phyloP scores from a whole-genome alignment of 2,329 filamentous ascomycete species.

The Aureobasidium namibiae region DNA sequence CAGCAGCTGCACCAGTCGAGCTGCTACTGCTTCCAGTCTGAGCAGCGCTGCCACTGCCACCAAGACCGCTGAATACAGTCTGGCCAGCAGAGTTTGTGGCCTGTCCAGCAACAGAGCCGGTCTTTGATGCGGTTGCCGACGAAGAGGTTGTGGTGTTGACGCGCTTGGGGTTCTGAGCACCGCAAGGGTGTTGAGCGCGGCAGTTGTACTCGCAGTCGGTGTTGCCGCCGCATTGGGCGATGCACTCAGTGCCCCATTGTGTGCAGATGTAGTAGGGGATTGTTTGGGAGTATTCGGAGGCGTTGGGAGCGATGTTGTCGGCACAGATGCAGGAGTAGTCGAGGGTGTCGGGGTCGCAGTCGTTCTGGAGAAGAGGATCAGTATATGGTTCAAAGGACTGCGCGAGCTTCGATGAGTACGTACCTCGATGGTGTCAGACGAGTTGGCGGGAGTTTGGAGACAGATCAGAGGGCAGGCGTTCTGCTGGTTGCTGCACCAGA shows the following conservation, averaged over 20 bases:
- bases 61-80: slow-evolving; percentile 39
- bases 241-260: slow-evolving; percentile 61
- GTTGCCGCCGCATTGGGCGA: slow-evolving; percentile 47
- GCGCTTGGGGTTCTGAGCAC: slow-evolving; percentile 55
- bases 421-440: slow-evolving; percentile 32
- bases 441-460: slow-evolving; percentile 47
- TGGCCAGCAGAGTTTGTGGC: slow-evolving; percentile 24
- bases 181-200: slow-evolving; percentile 61
- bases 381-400: not conserved
- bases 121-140: slow-evolving; percentile 34
- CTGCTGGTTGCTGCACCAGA: slow-evolving; percentile 59
- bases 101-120: slow-evolving; percentile 16
- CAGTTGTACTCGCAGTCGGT: slow-evolving; percentile 51
- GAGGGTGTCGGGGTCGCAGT: slow-evolving; percentile 59
- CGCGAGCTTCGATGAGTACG: too few species aligned
- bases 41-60: slow-evolving; percentile 16
- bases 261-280: slow-evolving; percentile 70
- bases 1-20: slow-evolving; percentile 26
- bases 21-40: slow-evolving; percentile 15
- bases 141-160: slow-evolving; percentile 49
- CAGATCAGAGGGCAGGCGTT: slow-evolving; percentile 65
- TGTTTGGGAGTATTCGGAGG: slow-evolving; percentile 69
- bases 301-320: slow-evolving; percentile 58
- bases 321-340: slow-evolving; percentile 66
- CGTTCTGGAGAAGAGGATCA: slow-evolving; percentile 42